phyloP scores from a whole-genome alignment of 345 rosid genomes.

The Bretschneidera sinensis region DNA sequence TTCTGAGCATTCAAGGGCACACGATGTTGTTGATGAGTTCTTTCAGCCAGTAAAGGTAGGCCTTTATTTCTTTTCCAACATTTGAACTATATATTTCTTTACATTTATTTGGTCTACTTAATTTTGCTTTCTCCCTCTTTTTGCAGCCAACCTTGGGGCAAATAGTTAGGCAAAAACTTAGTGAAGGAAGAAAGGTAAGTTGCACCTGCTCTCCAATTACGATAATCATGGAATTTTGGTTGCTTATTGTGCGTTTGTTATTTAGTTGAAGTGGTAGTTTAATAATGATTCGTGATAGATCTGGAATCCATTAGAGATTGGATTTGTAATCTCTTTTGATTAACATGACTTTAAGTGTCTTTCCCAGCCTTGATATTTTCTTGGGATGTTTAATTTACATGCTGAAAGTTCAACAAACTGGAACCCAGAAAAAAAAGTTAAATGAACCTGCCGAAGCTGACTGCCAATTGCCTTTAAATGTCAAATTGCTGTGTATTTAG shows the following conservation, averaged over 20 bases:
- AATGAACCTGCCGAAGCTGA: not conserved
- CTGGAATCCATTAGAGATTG: not conserved
- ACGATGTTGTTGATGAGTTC: slow-evolving; percentile 70
- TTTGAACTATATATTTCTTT: slow-evolving; percentile 1
- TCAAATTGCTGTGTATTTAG: too few relatives aligned
- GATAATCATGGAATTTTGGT: too few relatives aligned
- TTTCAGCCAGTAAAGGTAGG: slow-evolving; percentile 75
- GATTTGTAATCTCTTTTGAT: too few relatives aligned
- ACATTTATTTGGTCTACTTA: slow-evolving; percentile 1
- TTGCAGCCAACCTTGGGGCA: slow-evolving; percentile 80
- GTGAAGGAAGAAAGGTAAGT: slow-evolving; percentile 87
- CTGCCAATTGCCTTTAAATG: not conserved
- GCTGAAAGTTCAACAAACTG: not conserved
- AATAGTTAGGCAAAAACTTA: slow-evolving; percentile 77
- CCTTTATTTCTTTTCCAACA: not conserved
- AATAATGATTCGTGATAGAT: not conserved
- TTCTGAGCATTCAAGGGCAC: slow-evolving; percentile 56
- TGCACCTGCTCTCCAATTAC: slow-evolving; percentile 1
- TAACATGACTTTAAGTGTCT: not conserved
- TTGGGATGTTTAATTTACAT: too few relatives aligned
- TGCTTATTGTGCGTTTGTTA: too few relatives aligned
- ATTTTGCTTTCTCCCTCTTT: not conserved
- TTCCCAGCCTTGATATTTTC: not conserved
- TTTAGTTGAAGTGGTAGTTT: too few relatives aligned
- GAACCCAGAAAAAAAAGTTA: too few relatives aligned